Evolutionary conservation across 176 grass and related monocot species (phyloP).

Genomic region (Paspalum vaginatum): DNA sequence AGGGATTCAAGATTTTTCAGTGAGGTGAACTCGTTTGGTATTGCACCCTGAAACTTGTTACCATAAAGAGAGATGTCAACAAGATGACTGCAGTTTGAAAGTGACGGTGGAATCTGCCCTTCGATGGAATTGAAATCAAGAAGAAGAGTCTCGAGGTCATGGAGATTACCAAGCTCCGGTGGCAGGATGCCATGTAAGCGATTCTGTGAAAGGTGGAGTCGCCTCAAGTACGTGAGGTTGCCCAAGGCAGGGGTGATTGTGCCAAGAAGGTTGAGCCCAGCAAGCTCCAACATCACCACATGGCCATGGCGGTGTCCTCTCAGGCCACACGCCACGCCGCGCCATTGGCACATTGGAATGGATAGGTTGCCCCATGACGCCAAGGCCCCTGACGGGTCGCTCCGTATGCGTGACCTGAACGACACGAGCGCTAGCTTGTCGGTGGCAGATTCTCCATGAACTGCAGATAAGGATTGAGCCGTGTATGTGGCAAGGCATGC

Average conservation of each 20-base stretch:
- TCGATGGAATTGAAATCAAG: neutral
- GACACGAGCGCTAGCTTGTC: neutral
- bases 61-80: neutral
- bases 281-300: neutral
- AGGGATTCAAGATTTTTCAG: conserved; percentile 1
- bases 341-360: neutral
- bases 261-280: neutral
- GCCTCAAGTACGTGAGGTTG: conserved; percentile 22
- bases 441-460: too few species aligned
- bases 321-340: neutral
- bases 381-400: neutral
- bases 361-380: neutral
- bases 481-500: too few species aligned
- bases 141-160: neutral
- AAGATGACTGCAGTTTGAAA: neutral
- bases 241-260: neutral
- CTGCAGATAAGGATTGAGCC: too few species aligned
- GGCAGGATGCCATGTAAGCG: neutral
- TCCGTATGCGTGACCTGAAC: neutral
- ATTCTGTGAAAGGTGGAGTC: neutral
- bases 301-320: neutral
- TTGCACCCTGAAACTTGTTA: neutral
- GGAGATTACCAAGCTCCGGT: neutral
- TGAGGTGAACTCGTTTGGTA: neutral
- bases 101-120: neutral